phyloP scores from a whole-genome alignment of 2,329 filamentous ascomycete species.

The Escovopsis sp. region DNA sequence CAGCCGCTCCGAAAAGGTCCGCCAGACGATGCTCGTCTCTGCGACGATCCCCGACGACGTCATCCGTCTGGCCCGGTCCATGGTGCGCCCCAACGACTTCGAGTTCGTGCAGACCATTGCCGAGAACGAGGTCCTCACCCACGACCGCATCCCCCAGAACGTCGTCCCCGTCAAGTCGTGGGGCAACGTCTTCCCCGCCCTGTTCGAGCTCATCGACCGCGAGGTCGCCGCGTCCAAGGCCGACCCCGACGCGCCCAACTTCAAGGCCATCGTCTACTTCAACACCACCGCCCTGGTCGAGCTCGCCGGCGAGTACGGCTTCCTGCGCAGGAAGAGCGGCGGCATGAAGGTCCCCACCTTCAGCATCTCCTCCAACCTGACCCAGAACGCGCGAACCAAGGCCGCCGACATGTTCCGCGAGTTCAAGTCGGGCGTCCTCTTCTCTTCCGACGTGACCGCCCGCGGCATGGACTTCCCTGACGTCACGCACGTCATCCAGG shows the following conservation, averaged over 20 bases:
- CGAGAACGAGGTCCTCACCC: slow-evolving; percentile 70
- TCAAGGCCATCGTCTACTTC: slow-evolving; percentile 95
- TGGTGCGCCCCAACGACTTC: slow-evolving; percentile 66
- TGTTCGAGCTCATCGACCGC: slow-evolving; percentile 60
- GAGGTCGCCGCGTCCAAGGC: slow-evolving; percentile 32
- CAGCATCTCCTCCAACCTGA: slow-evolving; percentile 68
- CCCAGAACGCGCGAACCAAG: slow-evolving; percentile 52
- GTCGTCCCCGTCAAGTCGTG: slow-evolving; percentile 52
- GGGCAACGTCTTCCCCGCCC: slow-evolving; percentile 60
- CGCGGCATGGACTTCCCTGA: slow-evolving; percentile 73
- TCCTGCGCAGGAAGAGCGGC: slow-evolving; percentile 24
- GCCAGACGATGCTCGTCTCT: slow-evolving; percentile 91
- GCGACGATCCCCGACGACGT: slow-evolving; percentile 82
- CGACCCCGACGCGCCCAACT: slow-evolving; percentile 38
- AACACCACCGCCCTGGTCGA: slow-evolving; percentile 63
- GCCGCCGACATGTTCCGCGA: slow-evolving; percentile 59
- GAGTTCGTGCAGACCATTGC: slow-evolving; percentile 82
- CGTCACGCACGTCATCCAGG: slow-evolving; percentile 66
- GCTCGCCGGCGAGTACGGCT: slow-evolving; percentile 41
- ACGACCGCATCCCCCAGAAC: slow-evolving; percentile 70
- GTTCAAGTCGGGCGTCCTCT: slow-evolving; percentile 47
- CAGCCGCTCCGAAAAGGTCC: slow-evolving; percentile 42
- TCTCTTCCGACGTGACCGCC: slow-evolving; percentile 69
- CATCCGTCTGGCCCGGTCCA: slow-evolving; percentile 59
- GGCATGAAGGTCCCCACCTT: slow-evolving; percentile 22